These are phyloP conservation scores for Aureobasidium sp. DNA, from an alignment of 2,329 filamentous ascomycete species.

Conservation along the genomic window DNA sequence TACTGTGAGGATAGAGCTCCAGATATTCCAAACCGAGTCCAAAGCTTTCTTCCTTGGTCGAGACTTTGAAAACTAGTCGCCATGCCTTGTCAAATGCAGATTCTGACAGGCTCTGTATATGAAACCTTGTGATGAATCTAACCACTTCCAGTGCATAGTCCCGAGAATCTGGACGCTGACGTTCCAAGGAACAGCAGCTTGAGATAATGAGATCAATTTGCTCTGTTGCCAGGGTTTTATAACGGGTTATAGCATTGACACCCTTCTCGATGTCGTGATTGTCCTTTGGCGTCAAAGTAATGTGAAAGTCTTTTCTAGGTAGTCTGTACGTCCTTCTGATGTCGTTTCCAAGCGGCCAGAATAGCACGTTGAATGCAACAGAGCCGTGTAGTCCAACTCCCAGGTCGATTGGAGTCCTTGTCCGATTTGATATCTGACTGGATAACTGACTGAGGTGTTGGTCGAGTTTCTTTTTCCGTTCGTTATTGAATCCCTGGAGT, in stretches of 20 bases:
- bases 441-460: not conserved
- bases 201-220: not conserved
- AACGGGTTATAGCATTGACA: not conserved
- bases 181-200: not conserved
- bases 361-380: slow-evolving; percentile 5
- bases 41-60: not conserved
- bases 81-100: not conserved
- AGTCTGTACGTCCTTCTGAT: not conserved
- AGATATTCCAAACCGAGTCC: not conserved
- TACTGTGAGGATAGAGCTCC: not conserved
- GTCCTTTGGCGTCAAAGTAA: slow-evolving; percentile 9
- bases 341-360: slow-evolving; percentile 16
- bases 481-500: not conserved
- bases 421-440: not conserved
- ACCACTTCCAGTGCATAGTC: not conserved
- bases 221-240: not conserved
- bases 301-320: slow-evolving; percentile 7
- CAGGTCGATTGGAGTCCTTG: not conserved
- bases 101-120: not conserved
- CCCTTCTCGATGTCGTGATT: slow-evolving; percentile 15
- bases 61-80: not conserved
- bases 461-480: not conserved
- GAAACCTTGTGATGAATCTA: not conserved
- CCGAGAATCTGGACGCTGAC: not conserved
- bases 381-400: not conserved